A percentile compares a stretch with the other conserved stretches of the same genome.
Evolutionary conservation across 306 rosid genomes (phyloP).

Genomic region (Citrullus amarus): DNA sequence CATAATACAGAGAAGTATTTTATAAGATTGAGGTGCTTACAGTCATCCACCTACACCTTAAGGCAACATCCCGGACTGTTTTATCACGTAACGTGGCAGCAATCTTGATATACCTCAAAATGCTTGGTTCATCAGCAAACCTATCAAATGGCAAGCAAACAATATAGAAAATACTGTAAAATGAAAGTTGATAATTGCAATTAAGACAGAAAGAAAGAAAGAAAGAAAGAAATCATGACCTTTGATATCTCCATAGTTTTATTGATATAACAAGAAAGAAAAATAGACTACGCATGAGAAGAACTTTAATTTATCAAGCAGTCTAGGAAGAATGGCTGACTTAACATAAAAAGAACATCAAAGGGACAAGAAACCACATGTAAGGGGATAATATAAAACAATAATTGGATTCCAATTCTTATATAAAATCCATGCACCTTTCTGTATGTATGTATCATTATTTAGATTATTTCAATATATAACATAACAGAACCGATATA

Average conservation of each 20-base stretch:
- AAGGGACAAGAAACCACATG: slow-evolving; percentile 4
- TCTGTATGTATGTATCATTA: not conserved
- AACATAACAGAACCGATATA: not conserved
- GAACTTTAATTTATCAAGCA: not conserved
- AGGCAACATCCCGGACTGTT: slow-evolving; percentile 98
- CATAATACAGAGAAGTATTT: slow-evolving; percentile 2
- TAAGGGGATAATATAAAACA: not conserved
- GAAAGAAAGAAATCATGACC: not conserved
- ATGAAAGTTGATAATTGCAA: not conserved
- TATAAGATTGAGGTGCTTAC: slow-evolving; percentile 42
- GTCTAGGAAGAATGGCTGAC: not conserved
- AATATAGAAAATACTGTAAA: slow-evolving; percentile 11
- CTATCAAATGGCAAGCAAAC: slow-evolving; percentile 24
- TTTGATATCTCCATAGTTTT: not conserved
- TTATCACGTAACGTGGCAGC: slow-evolving; percentile 82
- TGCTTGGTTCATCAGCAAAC: slow-evolving; percentile 78
- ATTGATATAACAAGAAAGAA: not conserved
- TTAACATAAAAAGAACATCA: not conserved
- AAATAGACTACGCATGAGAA: not conserved
- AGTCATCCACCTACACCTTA: slow-evolving; percentile 99
- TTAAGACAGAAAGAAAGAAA: not conserved
- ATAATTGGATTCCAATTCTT: not conserved
- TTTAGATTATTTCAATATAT: not conserved
- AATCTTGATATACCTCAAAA: slow-evolving; percentile 89
- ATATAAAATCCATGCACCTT: not conserved